Evolutionary conservation across 2,329 filamentous ascomycete species (phyloP).

Genomic region (Elsinoe necatrix): DNA sequence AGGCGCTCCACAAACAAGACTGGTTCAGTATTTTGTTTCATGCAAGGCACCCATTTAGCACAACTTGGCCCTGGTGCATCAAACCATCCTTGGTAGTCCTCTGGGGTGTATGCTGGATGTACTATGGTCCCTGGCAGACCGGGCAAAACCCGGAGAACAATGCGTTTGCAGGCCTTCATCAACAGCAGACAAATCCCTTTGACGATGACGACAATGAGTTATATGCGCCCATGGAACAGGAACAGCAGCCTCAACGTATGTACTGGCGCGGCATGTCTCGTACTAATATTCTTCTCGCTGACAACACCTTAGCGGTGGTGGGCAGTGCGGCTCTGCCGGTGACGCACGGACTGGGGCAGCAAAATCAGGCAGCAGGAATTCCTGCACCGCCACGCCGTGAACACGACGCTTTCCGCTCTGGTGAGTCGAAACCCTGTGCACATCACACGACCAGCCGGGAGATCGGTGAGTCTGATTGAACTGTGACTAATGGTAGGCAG

Average conservation of each 20-base stretch:
- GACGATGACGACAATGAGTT: neutral
- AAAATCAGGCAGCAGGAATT: neutral
- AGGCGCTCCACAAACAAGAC: neutral
- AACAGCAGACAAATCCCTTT: neutral
- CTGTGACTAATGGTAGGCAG: slow-evolving; percentile 13
- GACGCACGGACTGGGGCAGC: slow-evolving; percentile 3
- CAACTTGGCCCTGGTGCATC: slow-evolving; percentile 34
- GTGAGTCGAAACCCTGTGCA: slow-evolving; percentile 5
- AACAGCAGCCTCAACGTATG: neutral
- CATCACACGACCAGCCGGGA: slow-evolving; percentile 11
- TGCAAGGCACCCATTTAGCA: slow-evolving; percentile 24
- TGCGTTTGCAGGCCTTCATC: neutral
- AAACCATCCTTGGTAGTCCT: slow-evolving; percentile 29
- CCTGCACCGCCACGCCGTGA: neutral
- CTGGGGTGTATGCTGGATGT: slow-evolving; percentile 34
- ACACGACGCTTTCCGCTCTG: neutral
- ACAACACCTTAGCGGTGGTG: neutral
- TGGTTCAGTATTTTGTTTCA: neutral
- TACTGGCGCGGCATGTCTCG: neutral
- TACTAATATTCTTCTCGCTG: neutral
- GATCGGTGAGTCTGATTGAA: slow-evolving; percentile 9
- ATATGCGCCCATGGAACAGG: neutral
- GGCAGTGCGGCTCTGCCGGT: neutral
- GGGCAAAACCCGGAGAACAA: neutral
- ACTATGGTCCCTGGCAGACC: slow-evolving; percentile 20